Evolutionary conservation across 371 early-diverging fungal species (phyloP).

Genomic region (Apophysomyces ossiformis): DNA sequence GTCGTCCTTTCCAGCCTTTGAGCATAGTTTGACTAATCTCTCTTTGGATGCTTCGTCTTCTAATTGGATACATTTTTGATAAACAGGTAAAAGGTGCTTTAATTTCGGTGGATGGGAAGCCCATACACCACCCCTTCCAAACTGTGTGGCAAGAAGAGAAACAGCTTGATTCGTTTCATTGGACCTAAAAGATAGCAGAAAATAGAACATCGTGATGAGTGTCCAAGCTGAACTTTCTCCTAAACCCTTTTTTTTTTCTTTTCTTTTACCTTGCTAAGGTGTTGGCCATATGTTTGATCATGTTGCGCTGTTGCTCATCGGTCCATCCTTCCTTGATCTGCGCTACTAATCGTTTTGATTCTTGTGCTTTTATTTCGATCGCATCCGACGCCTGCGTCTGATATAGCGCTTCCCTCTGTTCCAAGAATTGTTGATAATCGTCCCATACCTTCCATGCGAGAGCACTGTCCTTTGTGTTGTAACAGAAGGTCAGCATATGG

Average conservation of each 20-base stretch:
- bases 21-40: constrained; percentile 45
- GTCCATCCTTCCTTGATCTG: constrained; percentile 46
- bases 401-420: constrained; percentile 23
- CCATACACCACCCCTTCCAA: constrained; percentile 20
- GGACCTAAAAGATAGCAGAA: constrained; percentile 15
- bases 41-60: constrained; percentile 51
- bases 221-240: neutral
- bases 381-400: constrained; percentile 17
- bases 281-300: constrained; percentile 46
- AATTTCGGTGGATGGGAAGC: constrained; percentile 36
- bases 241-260: neutral
- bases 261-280: constrained; percentile 43
- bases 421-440: constrained; percentile 54
- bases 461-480: constrained; percentile 45
- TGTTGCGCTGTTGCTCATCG: constrained; percentile 33
- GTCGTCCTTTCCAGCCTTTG: constrained; percentile 18
- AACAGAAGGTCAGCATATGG: constrained; percentile 54
- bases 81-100: constrained; percentile 50
- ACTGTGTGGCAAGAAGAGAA: constrained; percentile 34
- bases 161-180: constrained; percentile 39
- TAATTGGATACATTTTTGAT: constrained; percentile 61
- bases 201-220: neutral
- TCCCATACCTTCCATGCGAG: constrained; percentile 63
- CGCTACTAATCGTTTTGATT: constrained; percentile 13
- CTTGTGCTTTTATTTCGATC: constrained; percentile 24